Percentiles rank a stretch among this genome's conserved stretches.
Conservation (phyloP, 768 basidiomycete genomes). For the Pleurotus tuber-regium region DNA sequence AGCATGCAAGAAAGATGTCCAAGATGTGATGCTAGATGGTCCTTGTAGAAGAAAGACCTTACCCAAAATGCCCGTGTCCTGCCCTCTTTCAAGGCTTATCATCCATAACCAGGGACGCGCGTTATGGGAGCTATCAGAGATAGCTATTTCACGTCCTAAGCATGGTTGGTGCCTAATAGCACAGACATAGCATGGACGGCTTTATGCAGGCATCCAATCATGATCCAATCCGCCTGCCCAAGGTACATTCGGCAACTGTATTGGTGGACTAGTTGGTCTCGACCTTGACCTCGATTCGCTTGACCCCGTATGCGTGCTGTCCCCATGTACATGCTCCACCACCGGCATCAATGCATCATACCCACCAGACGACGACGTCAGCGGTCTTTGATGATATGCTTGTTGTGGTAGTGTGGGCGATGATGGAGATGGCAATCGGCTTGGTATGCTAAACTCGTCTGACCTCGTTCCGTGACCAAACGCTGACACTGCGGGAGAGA, state of each 20-base stretch:
- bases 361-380: background rate
- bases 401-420: conserved; percentile 14
- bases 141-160: too few species aligned
- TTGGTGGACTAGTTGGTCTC: conserved; percentile 19
- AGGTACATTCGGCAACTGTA: conserved; percentile 27
- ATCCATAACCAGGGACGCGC: too few species aligned
- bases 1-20: too few species aligned
- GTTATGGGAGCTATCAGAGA: too few species aligned
- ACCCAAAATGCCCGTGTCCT: too few species aligned
- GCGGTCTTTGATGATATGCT: conserved; percentile 11
- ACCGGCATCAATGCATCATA: background rate
- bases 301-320: conserved; percentile 8
- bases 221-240: conserved; percentile 41
- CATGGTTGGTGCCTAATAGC: too few species aligned
- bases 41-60: too few species aligned
- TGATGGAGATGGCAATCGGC: conserved; percentile 15
- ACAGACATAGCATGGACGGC: too few species aligned
- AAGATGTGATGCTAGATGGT: too few species aligned
- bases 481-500: conserved; percentile 51
- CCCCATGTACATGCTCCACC: background rate
- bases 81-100: too few species aligned
- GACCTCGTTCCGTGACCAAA: conserved; percentile 34
- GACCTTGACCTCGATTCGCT: too few species aligned
- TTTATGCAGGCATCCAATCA: conserved; percentile 32
- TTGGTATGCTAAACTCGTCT: conserved; percentile 18